These are phyloP conservation scores for Fusarium ambrosium DNA, from an alignment of 2,329 filamentous ascomycete genomes.

Conservation along the genomic window DNA sequence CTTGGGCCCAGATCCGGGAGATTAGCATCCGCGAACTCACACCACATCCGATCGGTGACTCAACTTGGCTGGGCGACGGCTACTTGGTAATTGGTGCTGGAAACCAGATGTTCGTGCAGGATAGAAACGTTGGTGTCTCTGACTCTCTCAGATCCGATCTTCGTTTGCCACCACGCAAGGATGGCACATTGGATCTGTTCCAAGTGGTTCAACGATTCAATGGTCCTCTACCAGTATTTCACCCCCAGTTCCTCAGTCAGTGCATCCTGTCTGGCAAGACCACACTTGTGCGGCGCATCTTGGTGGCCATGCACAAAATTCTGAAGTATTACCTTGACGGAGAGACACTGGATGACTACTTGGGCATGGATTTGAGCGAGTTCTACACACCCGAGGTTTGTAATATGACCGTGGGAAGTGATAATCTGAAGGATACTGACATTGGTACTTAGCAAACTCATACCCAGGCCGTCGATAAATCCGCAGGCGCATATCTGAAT, in stretches of 20 bases:
- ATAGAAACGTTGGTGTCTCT: constrained; percentile 77
- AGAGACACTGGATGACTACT: constrained; percentile 82
- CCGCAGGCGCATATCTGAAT: constrained; percentile 55
- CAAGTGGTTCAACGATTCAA: constrained; percentile 87
- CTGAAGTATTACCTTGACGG: constrained; percentile 88
- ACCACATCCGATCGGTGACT: constrained; percentile 92
- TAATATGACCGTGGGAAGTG: neutral
- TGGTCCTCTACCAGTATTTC: constrained; percentile 88
- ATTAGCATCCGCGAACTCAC: constrained; percentile 86
- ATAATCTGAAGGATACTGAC: constrained; percentile 16
- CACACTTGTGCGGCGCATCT: constrained; percentile 76
- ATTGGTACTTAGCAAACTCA: constrained; percentile 27
- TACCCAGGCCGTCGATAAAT: constrained; percentile 45
- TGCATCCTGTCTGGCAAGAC: constrained; percentile 87
- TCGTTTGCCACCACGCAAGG: constrained; percentile 62
- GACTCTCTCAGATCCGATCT: constrained; percentile 69
- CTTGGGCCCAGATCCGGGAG: constrained; percentile 88
- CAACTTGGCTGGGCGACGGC: constrained; percentile 89
- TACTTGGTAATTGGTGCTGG: constrained; percentile 90
- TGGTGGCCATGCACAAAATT: constrained; percentile 79
- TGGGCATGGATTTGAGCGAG: constrained; percentile 75
- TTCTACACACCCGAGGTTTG: constrained; percentile 61
- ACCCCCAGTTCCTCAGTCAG: constrained; percentile 91
- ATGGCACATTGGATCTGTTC: constrained; percentile 77
- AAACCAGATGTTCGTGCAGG: constrained; percentile 90